Evolutionary conservation across 805 yeast genomes (phyloP).

Genomic region (Cyberlindnera veronae): DNA sequence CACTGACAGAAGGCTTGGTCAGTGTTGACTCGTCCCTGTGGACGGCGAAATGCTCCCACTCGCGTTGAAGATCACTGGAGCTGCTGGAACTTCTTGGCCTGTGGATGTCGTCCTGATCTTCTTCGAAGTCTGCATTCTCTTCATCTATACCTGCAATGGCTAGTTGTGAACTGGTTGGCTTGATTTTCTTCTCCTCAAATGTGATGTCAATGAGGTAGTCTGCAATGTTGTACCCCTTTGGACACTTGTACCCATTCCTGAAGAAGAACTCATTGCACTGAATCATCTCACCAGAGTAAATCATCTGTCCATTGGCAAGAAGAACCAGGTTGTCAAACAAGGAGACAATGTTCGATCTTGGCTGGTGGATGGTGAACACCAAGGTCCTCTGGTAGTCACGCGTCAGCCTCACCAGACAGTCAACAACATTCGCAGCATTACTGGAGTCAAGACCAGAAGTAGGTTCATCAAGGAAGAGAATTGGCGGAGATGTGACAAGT

Average conservation of each 20-base stretch:
- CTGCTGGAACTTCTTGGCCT: slow-evolving; percentile 26
- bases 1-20: slow-evolving; percentile 10
- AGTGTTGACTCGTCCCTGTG: slow-evolving; percentile 65
- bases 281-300: slow-evolving; percentile 83
- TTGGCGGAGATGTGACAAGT: slow-evolving; percentile 81
- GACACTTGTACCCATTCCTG: slow-evolving; percentile 75
- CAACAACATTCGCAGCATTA: slow-evolving; percentile 89
- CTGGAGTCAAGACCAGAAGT: slow-evolving; percentile 94
- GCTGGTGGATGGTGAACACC: slow-evolving; percentile 93
- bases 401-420: slow-evolving; percentile 75
- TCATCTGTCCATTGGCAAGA: slow-evolving; percentile 78
- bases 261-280: slow-evolving; percentile 74
- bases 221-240: slow-evolving; percentile 88
- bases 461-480: slow-evolving; percentile 85
- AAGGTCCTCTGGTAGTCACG: slow-evolving; percentile 81
- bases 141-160: slow-evolving; percentile 28
- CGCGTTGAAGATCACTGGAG: slow-evolving; percentile 57
- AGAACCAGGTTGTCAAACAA: slow-evolving; percentile 79
- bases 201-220: slow-evolving; percentile 91
- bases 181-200: slow-evolving; percentile 42
- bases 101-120: slow-evolving; percentile 31
- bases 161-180: slow-evolving; percentile 9
- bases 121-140: slow-evolving; percentile 28
- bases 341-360: slow-evolving; percentile 92
- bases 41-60: slow-evolving; percentile 83